These are phyloP conservation scores for Saccharomycopsis sp. DNA, from an alignment of 805 yeast species.

Conservation along the genomic window DNA sequence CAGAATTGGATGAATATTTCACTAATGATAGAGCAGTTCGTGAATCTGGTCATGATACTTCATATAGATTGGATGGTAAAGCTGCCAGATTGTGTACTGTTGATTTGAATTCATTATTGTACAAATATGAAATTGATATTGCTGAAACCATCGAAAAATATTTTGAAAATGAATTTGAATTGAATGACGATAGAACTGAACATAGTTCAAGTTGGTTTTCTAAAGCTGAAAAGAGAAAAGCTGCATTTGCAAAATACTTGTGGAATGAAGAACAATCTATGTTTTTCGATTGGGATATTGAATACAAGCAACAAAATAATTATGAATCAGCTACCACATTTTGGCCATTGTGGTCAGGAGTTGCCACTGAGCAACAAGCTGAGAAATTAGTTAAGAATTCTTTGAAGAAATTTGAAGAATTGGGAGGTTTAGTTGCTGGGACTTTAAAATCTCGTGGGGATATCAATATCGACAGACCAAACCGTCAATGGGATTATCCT, in stretches of 20 bases:
- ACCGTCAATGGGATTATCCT: slow-evolving; percentile 97
- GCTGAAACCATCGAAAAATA: slow-evolving; percentile 50
- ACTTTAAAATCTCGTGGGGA: slow-evolving; percentile 69
- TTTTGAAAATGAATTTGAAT: slow-evolving; percentile 44
- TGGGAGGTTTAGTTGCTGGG: slow-evolving; percentile 87
- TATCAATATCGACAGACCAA: slow-evolving; percentile 63
- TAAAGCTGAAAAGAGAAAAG: slow-evolving; percentile 49
- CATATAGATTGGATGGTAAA: slow-evolving; percentile 81
- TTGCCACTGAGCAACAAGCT: slow-evolving; percentile 66
- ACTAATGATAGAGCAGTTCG: slow-evolving; percentile 91
- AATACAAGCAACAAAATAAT: slow-evolving; percentile 43
- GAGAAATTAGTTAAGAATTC: slow-evolving; percentile 47
- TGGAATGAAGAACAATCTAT: slow-evolving; percentile 81
- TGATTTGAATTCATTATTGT: slow-evolving; percentile 77
- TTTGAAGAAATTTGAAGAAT: slow-evolving; percentile 65
- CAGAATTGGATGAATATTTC: slow-evolving; percentile 81
- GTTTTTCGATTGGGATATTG: slow-evolving; percentile 78
- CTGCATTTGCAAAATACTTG: slow-evolving; percentile 53
- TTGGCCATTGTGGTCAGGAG: slow-evolving; percentile 88
- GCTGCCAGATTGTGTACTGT: slow-evolving; percentile 89
- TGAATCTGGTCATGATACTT: slow-evolving; percentile 94
- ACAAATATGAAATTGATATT: slow-evolving; percentile 86
- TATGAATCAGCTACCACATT: slow-evolving; percentile 86
- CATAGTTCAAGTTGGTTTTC: slow-evolving; percentile 52
- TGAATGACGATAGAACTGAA: slow-evolving; percentile 34